These are phyloP conservation scores for Rostrohypoxylon terebratum DNA, from an alignment of 495 filamentous ascomycete genomes.

Conservation along the genomic window DNA sequence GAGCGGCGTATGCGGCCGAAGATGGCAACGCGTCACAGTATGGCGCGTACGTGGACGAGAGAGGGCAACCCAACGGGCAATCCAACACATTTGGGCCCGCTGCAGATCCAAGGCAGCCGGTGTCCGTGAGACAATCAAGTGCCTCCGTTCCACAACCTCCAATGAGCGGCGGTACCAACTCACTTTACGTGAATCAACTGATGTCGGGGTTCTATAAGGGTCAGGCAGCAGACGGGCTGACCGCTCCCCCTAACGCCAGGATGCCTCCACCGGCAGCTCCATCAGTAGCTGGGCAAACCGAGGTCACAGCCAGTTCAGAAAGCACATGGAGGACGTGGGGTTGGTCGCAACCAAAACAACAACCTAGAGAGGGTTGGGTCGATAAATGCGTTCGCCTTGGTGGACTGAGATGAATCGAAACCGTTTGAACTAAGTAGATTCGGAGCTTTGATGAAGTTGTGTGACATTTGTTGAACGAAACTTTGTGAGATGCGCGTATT, in stretches of 20 bases:
- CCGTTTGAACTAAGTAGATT: constrained; percentile 10
- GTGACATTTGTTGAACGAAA: neutral
- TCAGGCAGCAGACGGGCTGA: constrained; percentile 8
- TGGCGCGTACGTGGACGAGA: constrained; percentile 26
- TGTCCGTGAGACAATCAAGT: constrained; percentile 3
- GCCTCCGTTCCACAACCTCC: neutral
- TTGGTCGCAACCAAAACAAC: constrained; percentile 31
- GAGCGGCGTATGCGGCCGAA: constrained; percentile 50
- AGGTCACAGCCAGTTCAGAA: constrained; percentile 30
- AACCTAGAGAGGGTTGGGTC: constrained; percentile 33
- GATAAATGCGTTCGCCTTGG: constrained; percentile 38
- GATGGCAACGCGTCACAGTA: constrained; percentile 43
- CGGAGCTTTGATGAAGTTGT: constrained; percentile 9
- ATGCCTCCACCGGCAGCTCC: constrained; percentile 37
- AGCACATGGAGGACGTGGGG: constrained; percentile 47
- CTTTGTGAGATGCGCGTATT: neutral
- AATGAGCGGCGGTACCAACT: constrained; percentile 8
- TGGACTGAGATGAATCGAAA: constrained; percentile 17
- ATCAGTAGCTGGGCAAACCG: constrained; percentile 37
- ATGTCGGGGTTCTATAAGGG: constrained; percentile 40
- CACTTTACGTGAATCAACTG: constrained; percentile 40
- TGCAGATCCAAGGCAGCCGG: neutral
- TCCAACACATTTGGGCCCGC: neutral
- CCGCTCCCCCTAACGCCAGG: constrained; percentile 22
- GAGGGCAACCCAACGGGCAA: constrained; percentile 14